Conservation (phyloP, 768 basidiomycete genomes). For the Termitomyces sp. region DNA sequence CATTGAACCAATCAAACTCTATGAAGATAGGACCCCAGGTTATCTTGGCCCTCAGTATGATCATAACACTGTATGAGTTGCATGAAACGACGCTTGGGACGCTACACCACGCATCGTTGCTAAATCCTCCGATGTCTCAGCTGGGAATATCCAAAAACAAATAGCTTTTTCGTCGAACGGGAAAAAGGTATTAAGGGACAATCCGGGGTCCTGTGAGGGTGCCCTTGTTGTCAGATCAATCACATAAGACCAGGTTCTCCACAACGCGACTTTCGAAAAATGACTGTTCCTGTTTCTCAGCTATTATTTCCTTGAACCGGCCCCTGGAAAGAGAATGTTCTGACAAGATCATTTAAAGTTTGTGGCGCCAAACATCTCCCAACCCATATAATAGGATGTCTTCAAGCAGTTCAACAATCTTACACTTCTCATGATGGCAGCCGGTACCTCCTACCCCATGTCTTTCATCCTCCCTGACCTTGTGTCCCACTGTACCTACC, state of each 20-base stretch:
- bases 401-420: background rate
- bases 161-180: background rate
- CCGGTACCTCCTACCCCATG: background rate
- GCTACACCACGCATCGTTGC: background rate
- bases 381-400: background rate
- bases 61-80: background rate
- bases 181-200: background rate
- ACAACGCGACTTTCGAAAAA: background rate
- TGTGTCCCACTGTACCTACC: constrained; percentile 44
- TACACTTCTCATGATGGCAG: background rate
- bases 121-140: too few species aligned
- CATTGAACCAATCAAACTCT: background rate
- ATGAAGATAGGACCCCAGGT: background rate
- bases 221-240: background rate
- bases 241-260: background rate
- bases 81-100: background rate
- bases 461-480: constrained; percentile 50
- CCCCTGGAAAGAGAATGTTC: background rate
- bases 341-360: background rate
- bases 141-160: background rate
- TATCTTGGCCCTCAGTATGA: background rate
- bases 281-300: background rate
- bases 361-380: background rate
- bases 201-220: background rate
- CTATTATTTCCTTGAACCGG: background rate